Evolutionary conservation across 2,329 filamentous ascomycete species (phyloP), one percentile per base, ranked within the genome.

Genomic region (Penicillium sp.): DNA sequence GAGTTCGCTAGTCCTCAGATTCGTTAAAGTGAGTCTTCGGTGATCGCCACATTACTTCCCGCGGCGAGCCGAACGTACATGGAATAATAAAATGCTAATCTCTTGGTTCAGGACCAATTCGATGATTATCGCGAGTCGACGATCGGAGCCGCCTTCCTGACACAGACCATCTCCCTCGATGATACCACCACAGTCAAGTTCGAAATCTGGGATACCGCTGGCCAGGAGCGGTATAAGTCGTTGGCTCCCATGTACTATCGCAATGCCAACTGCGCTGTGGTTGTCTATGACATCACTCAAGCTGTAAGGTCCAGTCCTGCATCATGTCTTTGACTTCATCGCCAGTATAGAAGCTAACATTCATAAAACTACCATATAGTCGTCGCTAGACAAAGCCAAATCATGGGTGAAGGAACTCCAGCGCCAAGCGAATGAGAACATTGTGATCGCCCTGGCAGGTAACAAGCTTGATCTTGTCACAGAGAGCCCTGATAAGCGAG

Each of bases 261-360:
- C 70, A 99, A 99, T 76, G 96, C 96, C 68, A 97, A 99, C 85
- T 97, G 94, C 80, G 94, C 96, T 58, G 93, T 99, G 33, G 93
- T 99, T 49, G 94, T 99, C 66, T 99, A 99, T 79, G 94, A 99
- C 79, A 97, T 99, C 73, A 99, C 94, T 73, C 94, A 99, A 85
- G 91, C 94, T 67, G 94, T 99, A 88, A 62, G 90, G 79, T 49
- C 33, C 9, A 31, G 42, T 53, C 33, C 27, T 50, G 27, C 47
- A 29, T 42, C 38, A n/a, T 39, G 38, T 53, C 13, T 49, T 49
- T 47, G 10, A 29, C 58, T 44, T 60, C 35, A 38, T 49, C 38
- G n/a, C 36, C 27, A 25, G 7, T 41, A 6, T 44, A 19, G 38
- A 49, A 42, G 53, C 65, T 69, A 55, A 70, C 55, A n/a, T 41